Conservation (phyloP, 1,139 yeast species). For the Saccharomycopsis hybrid region DNA sequence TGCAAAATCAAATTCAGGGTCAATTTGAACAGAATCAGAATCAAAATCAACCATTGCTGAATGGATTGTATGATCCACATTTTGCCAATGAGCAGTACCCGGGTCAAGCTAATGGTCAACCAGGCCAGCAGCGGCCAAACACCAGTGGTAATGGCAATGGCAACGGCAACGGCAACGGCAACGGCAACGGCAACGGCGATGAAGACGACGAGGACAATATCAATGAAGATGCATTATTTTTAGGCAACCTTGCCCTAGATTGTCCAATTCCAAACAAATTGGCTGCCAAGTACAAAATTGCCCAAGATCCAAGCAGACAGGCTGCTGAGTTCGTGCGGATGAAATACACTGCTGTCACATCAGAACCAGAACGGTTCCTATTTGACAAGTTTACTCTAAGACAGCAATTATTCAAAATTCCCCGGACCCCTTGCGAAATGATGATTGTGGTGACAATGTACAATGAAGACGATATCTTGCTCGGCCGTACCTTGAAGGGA, state of each 20-base stretch:
- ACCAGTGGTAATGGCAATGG: too few relatives aligned
- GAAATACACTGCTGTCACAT: slow-evolving; percentile 80
- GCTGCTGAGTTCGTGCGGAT: slow-evolving; percentile 73
- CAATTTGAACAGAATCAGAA: slow-evolving; percentile 8
- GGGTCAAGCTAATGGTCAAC: neutral
- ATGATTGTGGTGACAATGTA: slow-evolving; percentile 93
- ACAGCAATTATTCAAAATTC: slow-evolving; percentile 56
- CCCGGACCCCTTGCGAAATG: slow-evolving; percentile 73
- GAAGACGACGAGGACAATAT: slow-evolving; percentile 13
- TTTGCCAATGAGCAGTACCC: slow-evolving; percentile 7
- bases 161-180: too few relatives aligned
- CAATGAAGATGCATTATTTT: slow-evolving; percentile 16
- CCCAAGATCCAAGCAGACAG: slow-evolving; percentile 38
- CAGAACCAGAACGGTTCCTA: slow-evolving; percentile 74
- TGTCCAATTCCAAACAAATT: slow-evolving; percentile 58
- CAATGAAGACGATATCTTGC: slow-evolving; percentile 81
- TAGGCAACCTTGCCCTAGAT: slow-evolving; percentile 62
- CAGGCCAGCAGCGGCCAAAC: too few relatives aligned
- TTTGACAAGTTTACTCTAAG: slow-evolving; percentile 74
- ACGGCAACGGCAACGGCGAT: neutral
- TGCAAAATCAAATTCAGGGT: slow-evolving; percentile 19
- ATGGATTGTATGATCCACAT: neutral
- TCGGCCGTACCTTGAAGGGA: slow-evolving; percentile 89
- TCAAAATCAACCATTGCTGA: neutral
- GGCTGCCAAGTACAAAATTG: slow-evolving; percentile 38